A percentile compares a stretch with the other conserved stretches of the same genome.
Evolutionary conservation across 345 rosid genomes (phyloP).

Genomic region (Erysimum cheiranthoides): DNA sequence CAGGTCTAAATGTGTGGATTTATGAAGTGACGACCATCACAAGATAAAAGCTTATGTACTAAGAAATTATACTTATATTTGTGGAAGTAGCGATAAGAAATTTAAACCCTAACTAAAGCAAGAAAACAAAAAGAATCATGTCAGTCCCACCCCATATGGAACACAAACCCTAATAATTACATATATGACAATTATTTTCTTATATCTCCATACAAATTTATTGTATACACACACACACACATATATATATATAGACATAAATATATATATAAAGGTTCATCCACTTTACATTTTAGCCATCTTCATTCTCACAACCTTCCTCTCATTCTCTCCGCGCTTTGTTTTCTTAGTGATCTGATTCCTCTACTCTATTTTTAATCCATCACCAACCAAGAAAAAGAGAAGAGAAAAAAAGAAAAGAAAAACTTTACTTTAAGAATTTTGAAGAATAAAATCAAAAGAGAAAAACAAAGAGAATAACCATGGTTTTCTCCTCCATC

Average conservation of each 20-base stretch:
- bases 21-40: conserved; percentile 15
- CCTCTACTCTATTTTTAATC: conserved; percentile 46
- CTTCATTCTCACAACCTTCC: conserved; percentile 51
- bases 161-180: conserved; percentile 49
- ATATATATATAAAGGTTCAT: conserved; percentile 61
- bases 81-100: conserved; percentile 24
- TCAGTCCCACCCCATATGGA: conserved; percentile 46
- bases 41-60: conserved; percentile 23
- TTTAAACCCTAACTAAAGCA: conserved; percentile 52
- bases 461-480: conserved; percentile 53
- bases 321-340: conserved; percentile 38
- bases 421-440: conserved; percentile 35
- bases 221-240: conserved; percentile 24
- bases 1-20: conserved; percentile 16
- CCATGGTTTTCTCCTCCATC: conserved; percentile 89
- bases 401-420: background rate
- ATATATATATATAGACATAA: conserved; percentile 14
- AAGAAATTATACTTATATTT: conserved; percentile 15
- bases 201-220: conserved; percentile 5
- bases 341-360: conserved; percentile 54
- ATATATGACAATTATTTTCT: conserved; percentile 33
- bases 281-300: conserved; percentile 60
- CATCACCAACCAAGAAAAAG: conserved; percentile 26
- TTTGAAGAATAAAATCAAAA: conserved; percentile 52
- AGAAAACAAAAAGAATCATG: conserved; percentile 64